Evolutionary conservation across 2,329 filamentous ascomycete species (phyloP).

Genomic region (Trichoderma simmonsii): DNA sequence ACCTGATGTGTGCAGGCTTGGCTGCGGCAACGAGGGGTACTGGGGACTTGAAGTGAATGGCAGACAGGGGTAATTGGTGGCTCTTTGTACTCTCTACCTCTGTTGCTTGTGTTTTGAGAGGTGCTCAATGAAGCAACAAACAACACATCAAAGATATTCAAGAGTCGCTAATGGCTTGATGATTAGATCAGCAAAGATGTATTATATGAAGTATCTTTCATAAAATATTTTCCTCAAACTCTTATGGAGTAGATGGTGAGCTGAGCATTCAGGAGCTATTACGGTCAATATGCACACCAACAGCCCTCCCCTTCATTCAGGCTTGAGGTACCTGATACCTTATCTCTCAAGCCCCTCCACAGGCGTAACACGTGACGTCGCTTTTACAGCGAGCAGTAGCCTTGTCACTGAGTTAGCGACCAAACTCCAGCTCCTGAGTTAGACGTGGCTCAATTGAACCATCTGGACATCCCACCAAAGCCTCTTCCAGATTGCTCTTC

Average conservation of each 20-base stretch:
- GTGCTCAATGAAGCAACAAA: neutral
- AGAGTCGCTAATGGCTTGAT: accelerated
- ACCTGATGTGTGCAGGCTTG: neutral
- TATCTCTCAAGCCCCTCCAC: neutral
- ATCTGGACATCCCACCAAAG: slow-evolving; percentile 13
- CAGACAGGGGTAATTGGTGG: neutral
- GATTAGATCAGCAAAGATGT: accelerated
- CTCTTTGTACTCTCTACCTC: neutral
- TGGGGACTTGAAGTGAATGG: neutral
- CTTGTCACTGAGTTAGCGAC: neutral
- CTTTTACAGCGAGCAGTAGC: neutral
- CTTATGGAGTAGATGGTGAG: neutral
- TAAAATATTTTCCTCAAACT: neutral
- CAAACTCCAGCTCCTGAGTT: slow-evolving; percentile 18
- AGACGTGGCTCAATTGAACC: slow-evolving; percentile 21
- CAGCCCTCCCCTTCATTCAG: neutral
- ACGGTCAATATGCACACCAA: neutral
- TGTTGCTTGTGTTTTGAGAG: neutral
- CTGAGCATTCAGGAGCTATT: too few relatives aligned
- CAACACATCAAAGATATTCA: neutral
- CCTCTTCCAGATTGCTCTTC: neutral
- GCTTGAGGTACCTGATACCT: neutral
- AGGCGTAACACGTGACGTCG: slow-evolving; percentile 5
- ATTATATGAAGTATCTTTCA: neutral
- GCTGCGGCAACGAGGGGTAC: neutral